A percentile compares a stretch with the other conserved stretches of the same genome.
Evolutionary conservation across 352 stramenopile species (phyloP).

Genomic region (Pythium brachiatum): DNA sequence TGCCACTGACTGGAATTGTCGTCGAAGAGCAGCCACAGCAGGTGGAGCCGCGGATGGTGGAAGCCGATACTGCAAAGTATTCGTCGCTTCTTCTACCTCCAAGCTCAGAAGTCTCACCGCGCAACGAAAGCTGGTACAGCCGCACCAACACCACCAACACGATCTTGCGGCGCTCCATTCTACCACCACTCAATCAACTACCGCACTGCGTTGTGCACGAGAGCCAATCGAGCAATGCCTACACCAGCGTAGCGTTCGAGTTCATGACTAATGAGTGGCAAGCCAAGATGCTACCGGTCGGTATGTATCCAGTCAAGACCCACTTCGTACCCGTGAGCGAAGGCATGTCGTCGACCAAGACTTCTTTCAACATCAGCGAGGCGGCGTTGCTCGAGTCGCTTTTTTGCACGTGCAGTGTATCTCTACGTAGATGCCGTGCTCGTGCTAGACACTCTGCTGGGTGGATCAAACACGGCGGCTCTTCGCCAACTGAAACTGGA

Average conservation of each 20-base stretch:
- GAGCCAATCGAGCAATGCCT: conserved; percentile 7
- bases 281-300: neutral
- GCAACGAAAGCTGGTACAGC: neutral
- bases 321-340: neutral
- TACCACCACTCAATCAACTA: neutral
- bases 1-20: conserved; percentile 1
- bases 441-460: neutral
- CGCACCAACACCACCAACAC: conserved; percentile 1
- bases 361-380: neutral
- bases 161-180: conserved; percentile 8
- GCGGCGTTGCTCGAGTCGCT: neutral
- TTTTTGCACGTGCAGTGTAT: conserved; percentile 8
- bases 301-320: neutral
- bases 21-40: conserved; percentile 1
- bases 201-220: neutral
- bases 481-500: conserved; percentile 12
- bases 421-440: conserved; percentile 3
- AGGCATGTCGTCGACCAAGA: neutral
- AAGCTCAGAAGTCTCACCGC: no score
- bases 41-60: neutral
- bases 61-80: neutral
- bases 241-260: conserved; percentile 14
- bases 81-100: neutral
- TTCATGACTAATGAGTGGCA: conserved; percentile 15
- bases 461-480: neutral